Percentiles rank a stretch among this genome's conserved stretches.
phyloP scores from a whole-genome alignment of 225 moss, liverwort and hornwort genomes.

The Marchantia paleacea region DNA sequence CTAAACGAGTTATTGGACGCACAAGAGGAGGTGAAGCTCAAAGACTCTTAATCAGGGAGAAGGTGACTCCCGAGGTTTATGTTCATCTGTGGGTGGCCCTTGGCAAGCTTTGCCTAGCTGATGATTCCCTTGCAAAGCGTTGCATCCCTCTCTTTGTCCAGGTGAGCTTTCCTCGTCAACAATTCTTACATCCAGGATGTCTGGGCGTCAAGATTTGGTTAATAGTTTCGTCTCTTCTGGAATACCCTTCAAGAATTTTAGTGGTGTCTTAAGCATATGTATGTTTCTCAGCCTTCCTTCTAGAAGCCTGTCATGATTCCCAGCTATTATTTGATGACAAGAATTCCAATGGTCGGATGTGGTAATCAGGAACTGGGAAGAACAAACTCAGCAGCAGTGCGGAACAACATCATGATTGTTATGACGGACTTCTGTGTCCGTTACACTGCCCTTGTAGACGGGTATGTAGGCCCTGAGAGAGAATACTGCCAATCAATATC shows the following conservation, averaged over 20 bases:
- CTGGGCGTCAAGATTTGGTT: not conserved
- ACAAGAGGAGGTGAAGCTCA: slow-evolving; percentile 22
- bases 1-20: slow-evolving; percentile 31
- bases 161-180: slow-evolving; percentile 22
- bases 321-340: not conserved
- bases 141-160: slow-evolving; percentile 55
- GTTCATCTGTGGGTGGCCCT: slow-evolving; percentile 54
- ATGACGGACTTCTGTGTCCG: slow-evolving; percentile 64
- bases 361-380: slow-evolving; percentile 44
- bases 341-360: not conserved
- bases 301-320: not conserved
- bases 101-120: slow-evolving; percentile 57
- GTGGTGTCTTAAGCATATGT: not conserved
- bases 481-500: not conserved
- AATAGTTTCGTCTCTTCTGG: not conserved
- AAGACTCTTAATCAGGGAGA: slow-evolving; percentile 30
- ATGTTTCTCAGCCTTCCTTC: not conserved
- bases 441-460: slow-evolving; percentile 56
- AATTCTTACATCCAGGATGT: not conserved
- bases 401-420: slow-evolving; percentile 53
- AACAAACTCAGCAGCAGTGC: slow-evolving; percentile 50
- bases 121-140: slow-evolving; percentile 52
- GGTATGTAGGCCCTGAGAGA: slow-evolving; percentile 28
- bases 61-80: slow-evolving; percentile 43
- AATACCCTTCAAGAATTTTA: not conserved